Percentiles rank a stretch among this genome's conserved stretches.
Evolutionary conservation across 768 basidiomycete species (phyloP).

Genomic region (Lactifluus volemus): DNA sequence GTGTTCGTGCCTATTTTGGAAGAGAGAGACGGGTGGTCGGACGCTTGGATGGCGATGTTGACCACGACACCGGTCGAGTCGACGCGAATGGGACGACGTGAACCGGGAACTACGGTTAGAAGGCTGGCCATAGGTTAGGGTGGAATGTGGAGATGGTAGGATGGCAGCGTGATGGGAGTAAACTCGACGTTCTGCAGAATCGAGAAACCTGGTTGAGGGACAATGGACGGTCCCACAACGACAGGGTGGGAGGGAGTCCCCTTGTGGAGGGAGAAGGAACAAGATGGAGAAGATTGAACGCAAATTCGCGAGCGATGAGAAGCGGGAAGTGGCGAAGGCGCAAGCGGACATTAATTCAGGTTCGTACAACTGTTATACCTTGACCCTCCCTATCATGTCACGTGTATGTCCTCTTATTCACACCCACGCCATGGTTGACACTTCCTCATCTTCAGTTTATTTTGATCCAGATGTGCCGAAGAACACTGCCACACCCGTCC

Average conservation of each 20-base stretch:
- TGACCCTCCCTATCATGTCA: slow-evolving; percentile 5
- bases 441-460: not conserved
- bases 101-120: slow-evolving; percentile 17
- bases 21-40: slow-evolving; percentile 5
- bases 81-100: slow-evolving; percentile 19
- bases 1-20: slow-evolving; percentile 10
- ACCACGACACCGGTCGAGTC: slow-evolving; percentile 16
- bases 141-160: not conserved
- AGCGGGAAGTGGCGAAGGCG: not conserved
- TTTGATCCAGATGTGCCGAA: slow-evolving; percentile 1
- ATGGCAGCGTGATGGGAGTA: not conserved
- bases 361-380: not conserved
- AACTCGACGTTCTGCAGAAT: not conserved
- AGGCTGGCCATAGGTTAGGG: slow-evolving; percentile 10
- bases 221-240: not conserved
- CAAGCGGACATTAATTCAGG: not conserved
- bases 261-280: not conserved
- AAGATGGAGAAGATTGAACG: not conserved
- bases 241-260: not conserved
- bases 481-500: not conserved
- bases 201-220: not conserved
- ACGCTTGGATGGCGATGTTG: slow-evolving; percentile 8
- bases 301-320: not conserved
- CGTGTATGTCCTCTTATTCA: not conserved
- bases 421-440: not conserved